These are phyloP conservation scores for Lepidium sativum DNA, from an alignment of 345 rosid genomes.

Conservation along the genomic window DNA sequence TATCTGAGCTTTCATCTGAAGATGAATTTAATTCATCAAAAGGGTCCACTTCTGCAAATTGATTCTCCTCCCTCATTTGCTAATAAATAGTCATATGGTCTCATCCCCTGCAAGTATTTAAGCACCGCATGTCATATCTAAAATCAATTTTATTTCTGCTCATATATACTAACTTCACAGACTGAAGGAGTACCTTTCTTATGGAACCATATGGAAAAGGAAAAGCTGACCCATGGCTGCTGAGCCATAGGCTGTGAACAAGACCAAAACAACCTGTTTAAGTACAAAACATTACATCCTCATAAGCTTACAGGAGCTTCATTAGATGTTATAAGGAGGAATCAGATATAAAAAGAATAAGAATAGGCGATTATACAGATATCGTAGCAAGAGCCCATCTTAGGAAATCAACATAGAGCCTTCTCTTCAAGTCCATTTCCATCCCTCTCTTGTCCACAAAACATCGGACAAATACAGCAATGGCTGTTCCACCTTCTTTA, in stretches of 20 bases:
- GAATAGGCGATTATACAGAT: slow-evolving; percentile 34
- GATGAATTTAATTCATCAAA: slow-evolving; percentile 75
- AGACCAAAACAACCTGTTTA: slow-evolving; percentile 57
- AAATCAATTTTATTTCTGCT: neutral
- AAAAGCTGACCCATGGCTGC: slow-evolving; percentile 98
- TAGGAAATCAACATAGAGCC: slow-evolving; percentile 59
- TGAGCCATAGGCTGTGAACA: slow-evolving; percentile 72
- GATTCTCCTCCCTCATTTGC: slow-evolving; percentile 89
- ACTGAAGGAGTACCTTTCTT: slow-evolving; percentile 54
- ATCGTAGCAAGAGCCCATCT: slow-evolving; percentile 74
- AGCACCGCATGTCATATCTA: neutral
- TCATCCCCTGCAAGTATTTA: slow-evolving; percentile 57
- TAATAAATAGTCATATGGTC: slow-evolving; percentile 85
- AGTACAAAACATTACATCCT: slow-evolving; percentile 9
- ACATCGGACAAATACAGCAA: slow-evolving; percentile 86
- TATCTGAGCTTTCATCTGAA: slow-evolving; percentile 70
- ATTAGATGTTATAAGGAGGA: neutral
- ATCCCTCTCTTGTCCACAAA: slow-evolving; percentile 74
- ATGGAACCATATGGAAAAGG: slow-evolving; percentile 89
- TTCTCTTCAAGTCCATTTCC: slow-evolving; percentile 59
- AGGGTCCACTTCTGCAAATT: slow-evolving; percentile 51
- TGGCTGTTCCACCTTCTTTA: slow-evolving; percentile 83
- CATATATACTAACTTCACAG: neutral
- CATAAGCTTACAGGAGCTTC: neutral
- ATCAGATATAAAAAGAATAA: neutral